Evolutionary conservation across 164 flowering plant species (phyloP).

Genomic region (Vitis riparia): DNA sequence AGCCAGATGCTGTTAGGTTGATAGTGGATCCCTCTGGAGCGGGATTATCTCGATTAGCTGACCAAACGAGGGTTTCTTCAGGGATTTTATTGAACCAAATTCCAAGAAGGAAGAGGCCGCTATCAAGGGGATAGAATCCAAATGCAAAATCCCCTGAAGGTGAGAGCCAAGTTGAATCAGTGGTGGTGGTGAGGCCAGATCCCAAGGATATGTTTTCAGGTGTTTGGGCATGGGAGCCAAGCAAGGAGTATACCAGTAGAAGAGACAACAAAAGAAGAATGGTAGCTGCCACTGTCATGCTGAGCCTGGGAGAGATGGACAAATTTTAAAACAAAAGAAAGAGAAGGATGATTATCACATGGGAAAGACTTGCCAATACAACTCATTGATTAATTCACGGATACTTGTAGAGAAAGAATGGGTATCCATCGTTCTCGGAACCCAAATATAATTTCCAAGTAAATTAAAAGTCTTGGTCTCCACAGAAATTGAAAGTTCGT

Average conservation of each 20-base stretch:
- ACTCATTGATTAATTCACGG: no score
- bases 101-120: constrained; percentile 6
- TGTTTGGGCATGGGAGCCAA: constrained; percentile 8
- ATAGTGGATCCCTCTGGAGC: constrained; percentile 13
- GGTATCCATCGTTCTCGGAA: no score
- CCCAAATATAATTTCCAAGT: no score
- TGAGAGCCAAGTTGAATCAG: constrained; percentile 3
- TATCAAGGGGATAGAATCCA: constrained; percentile 5
- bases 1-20: constrained; percentile 10
- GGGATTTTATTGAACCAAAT: constrained; percentile 12
- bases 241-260: not conserved
- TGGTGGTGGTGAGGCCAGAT: constrained; percentile 4
- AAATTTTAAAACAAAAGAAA: no score
- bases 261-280: not conserved
- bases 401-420: no score
- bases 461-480: no score
- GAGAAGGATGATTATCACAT: no score
- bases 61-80: constrained; percentile 12
- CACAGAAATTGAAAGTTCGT: no score
- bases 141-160: constrained; percentile 15
- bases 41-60: constrained; percentile 13
- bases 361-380: no score
- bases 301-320: no score
- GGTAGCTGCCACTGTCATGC: not conserved
- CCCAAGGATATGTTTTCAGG: constrained; percentile 12